These are phyloP conservation scores for Orobanche coerulescens DNA, from an alignment of 257 asterid genomes.

Conservation along the genomic window DNA sequence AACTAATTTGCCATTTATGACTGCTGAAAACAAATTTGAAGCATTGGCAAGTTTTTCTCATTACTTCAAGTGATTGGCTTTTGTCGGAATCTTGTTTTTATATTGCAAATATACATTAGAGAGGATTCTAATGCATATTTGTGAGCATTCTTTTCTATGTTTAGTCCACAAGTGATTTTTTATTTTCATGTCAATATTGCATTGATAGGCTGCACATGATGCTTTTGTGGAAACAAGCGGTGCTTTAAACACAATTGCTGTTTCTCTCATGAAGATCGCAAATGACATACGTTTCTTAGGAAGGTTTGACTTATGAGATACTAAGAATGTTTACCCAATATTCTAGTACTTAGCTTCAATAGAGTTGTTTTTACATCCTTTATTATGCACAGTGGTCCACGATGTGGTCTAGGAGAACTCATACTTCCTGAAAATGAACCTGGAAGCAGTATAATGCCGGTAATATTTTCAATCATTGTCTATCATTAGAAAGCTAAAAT, in stretches of 20 bases:
- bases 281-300: slow-evolving; percentile 94
- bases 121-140: background rate
- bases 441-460: slow-evolving; percentile 99
- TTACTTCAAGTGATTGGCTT: slow-evolving; percentile 10
- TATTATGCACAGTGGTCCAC: slow-evolving; percentile 74
- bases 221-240: slow-evolving; percentile 96
- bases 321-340: slow-evolving; percentile 13
- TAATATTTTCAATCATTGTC: slow-evolving; percentile 33
- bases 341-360: slow-evolving; percentile 9
- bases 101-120: slow-evolving; percentile 1
- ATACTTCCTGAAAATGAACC: slow-evolving; percentile 99
- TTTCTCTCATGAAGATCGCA: slow-evolving; percentile 92
- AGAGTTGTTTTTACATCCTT: slow-evolving; percentile 24
- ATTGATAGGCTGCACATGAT: slow-evolving; percentile 91
- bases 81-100: background rate
- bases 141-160: too few relatives aligned
- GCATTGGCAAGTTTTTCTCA: slow-evolving; percentile 64
- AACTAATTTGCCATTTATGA: slow-evolving; percentile 87
- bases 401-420: slow-evolving; percentile 98
- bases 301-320: slow-evolving; percentile 52
- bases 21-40: slow-evolving; percentile 99
- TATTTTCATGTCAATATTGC: slow-evolving; percentile 12
- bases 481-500: slow-evolving; percentile 3
- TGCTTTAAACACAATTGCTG: slow-evolving; percentile 83
- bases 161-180: too few relatives aligned